Conservation (phyloP, 202 grass and related monocot genomes). For the Brachypodium distachyon region DNA sequence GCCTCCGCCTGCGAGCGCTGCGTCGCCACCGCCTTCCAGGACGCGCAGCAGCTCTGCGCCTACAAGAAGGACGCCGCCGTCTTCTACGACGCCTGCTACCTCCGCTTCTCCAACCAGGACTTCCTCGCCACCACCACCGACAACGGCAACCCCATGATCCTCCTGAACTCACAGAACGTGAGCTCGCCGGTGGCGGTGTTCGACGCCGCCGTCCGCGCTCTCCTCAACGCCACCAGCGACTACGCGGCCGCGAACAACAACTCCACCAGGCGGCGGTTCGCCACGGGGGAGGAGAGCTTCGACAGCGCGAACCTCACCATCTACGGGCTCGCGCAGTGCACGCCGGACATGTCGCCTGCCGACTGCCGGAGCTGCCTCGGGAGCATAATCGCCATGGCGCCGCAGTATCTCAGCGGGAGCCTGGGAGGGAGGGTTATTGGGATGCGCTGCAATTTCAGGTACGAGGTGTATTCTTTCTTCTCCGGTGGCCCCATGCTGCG, state of each 20-base stretch:
- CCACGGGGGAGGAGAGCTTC: conserved; percentile 38
- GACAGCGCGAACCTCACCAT: background rate
- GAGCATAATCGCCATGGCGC: background rate
- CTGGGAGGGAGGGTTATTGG: conserved; percentile 26
- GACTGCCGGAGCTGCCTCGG: conserved; percentile 40
- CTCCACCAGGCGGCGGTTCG: conserved; percentile 36
- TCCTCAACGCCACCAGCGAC: conserved; percentile 24
- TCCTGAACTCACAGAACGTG: background rate
- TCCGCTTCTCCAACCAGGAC: conserved; percentile 32
- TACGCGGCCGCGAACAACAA: conserved; percentile 23
- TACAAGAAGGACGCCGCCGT: conserved; percentile 3
- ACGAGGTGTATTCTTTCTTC: conserved; percentile 39
- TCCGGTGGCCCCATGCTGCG: conserved; percentile 17
- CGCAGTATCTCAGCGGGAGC: background rate
- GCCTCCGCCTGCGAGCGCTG: conserved; percentile 38
- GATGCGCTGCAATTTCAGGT: conserved; percentile 41
- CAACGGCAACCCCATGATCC: background rate
- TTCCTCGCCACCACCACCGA: conserved; percentile 18
- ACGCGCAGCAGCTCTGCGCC: conserved; percentile 26
- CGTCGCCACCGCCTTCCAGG: conserved; percentile 17
- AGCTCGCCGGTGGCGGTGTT: conserved; percentile 12
- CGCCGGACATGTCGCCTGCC: conserved; percentile 30
- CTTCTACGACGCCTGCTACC: conserved; percentile 31
- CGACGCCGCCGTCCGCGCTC: conserved; percentile 4
- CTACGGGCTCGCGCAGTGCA: conserved; percentile 58